A percentile compares a stretch with the other conserved stretches of the same genome.
Evolutionary conservation across 2,329 filamentous ascomycete species (phyloP).

Genomic region (Teratosphaeria epicoccoides): DNA sequence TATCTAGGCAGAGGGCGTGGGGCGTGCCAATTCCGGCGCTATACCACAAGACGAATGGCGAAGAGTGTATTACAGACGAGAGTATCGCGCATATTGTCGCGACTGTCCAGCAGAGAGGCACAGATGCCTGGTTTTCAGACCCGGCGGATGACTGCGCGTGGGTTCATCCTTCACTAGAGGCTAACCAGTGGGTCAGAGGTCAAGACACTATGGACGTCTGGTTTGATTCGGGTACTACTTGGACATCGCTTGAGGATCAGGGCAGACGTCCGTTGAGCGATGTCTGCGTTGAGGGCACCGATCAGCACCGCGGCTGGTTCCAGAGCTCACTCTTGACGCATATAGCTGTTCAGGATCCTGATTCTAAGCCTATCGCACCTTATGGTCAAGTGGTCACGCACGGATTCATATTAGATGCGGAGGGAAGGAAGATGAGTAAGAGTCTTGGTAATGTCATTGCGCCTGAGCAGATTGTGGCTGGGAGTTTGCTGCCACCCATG

Average conservation of each 20-base stretch:
- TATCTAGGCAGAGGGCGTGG: constrained; percentile 91
- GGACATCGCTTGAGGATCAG: constrained; percentile 46
- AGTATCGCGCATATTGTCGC: constrained; percentile 77
- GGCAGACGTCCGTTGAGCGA: constrained; percentile 49
- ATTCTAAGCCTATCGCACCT: constrained; percentile 38
- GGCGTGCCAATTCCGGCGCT: constrained; percentile 91
- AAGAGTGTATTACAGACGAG: constrained; percentile 67
- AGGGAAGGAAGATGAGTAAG: constrained; percentile 98
- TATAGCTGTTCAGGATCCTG: constrained; percentile 51
- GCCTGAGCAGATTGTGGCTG: constrained; percentile 75
- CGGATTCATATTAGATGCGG: constrained; percentile 80
- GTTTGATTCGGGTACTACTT: constrained; percentile 97
- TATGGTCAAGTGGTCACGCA: constrained; percentile 90
- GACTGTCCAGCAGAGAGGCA: constrained; percentile 64
- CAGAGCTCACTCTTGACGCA: constrained; percentile 89
- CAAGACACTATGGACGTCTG: constrained; percentile 98
- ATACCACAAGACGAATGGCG: constrained; percentile 51
- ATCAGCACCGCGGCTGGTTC: constrained; percentile 97
- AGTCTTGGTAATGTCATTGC: constrained; percentile 81
- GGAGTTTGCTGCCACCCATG: constrained; percentile 60
- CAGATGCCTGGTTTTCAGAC: constrained; percentile 94
- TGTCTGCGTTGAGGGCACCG: constrained; percentile 84
- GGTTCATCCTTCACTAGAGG: constrained; percentile 55
- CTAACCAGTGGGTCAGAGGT: constrained; percentile 57
- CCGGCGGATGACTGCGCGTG: constrained; percentile 62